Conservation (phyloP, 176 grass and related monocot genomes). For the Areca catechu region DNA sequence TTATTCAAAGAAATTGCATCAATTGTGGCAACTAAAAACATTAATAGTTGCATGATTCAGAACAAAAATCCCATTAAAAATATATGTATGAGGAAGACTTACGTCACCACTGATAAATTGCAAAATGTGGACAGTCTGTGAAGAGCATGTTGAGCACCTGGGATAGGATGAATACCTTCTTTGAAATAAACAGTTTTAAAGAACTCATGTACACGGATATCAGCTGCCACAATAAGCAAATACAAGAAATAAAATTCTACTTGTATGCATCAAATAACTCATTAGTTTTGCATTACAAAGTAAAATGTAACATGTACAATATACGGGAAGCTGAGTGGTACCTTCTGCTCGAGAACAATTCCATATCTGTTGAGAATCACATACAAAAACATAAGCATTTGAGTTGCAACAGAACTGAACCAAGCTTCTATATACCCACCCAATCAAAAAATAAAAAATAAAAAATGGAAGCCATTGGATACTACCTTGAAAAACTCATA, state of each 20-base stretch:
- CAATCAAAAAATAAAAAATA: too few species aligned
- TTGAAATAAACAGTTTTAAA: conserved; percentile 94
- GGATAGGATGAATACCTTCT: conserved; percentile 84
- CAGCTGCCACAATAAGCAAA: conserved; percentile 36
- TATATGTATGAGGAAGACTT: conserved; percentile 29
- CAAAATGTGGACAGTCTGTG: conserved; percentile 82
- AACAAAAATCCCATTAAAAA: not conserved
- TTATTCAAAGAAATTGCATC: too few species aligned
- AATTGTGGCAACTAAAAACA: too few species aligned
- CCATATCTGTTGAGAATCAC: conserved; percentile 67
- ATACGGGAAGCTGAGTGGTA: conserved; percentile 2
- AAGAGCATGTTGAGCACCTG: conserved; percentile 65
- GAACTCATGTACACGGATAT: conserved; percentile 93
- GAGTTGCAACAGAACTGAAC: too few species aligned
- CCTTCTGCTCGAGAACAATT: conserved; percentile 85
- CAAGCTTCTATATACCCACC: too few species aligned
- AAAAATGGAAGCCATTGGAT: too few species aligned
- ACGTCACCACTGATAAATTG: conserved; percentile 90
- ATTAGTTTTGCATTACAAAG: too few species aligned
- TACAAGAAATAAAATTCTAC: too few species aligned
- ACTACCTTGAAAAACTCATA: conserved; percentile 94
- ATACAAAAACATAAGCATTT: conserved; percentile 24
- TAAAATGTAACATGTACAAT: too few species aligned
- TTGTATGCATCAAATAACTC: too few species aligned
- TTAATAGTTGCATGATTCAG: too few species aligned